Evolutionary conservation across 2,329 filamentous ascomycete species (phyloP).

Genomic region (Colletotrichum graminicola): DNA sequence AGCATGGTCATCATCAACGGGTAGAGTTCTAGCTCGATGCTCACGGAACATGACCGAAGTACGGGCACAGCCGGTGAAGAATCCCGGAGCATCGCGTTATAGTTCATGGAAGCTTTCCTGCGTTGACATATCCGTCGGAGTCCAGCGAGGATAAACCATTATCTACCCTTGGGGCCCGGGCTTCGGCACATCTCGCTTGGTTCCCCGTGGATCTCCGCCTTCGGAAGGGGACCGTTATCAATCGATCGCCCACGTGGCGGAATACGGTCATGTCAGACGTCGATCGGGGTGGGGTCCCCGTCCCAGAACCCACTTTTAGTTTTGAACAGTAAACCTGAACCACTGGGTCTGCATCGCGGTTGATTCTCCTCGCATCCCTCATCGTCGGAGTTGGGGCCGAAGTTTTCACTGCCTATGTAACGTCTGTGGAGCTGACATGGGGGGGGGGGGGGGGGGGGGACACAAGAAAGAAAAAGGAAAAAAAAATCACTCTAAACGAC

Average conservation of each 20-base stretch:
- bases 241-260: constrained; percentile 27
- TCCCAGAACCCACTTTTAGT: constrained; percentile 8
- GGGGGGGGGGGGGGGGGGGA: too few relatives aligned
- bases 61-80: not conserved
- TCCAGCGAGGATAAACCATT: constrained; percentile 11
- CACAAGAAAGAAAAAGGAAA: too few relatives aligned
- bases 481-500: not conserved
- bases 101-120: not conserved
- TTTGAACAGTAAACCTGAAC: too few relatives aligned
- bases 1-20: not conserved
- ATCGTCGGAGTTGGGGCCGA: not conserved
- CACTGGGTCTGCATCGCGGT: not conserved
- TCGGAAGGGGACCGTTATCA: constrained; percentile 9
- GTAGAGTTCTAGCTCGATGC: too few relatives aligned
- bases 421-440: not conserved
- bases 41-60: constrained; percentile 29
- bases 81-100: not conserved
- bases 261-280: constrained; percentile 31
- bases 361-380: not conserved
- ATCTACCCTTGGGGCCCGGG: not conserved
- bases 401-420: not conserved
- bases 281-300: constrained; percentile 27
- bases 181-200: not conserved
- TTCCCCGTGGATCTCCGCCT: not conserved
- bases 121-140: not conserved